phyloP scores from a whole-genome alignment of 2,329 filamentous ascomycete genomes.

The Phialemoniopsis sp. region DNA sequence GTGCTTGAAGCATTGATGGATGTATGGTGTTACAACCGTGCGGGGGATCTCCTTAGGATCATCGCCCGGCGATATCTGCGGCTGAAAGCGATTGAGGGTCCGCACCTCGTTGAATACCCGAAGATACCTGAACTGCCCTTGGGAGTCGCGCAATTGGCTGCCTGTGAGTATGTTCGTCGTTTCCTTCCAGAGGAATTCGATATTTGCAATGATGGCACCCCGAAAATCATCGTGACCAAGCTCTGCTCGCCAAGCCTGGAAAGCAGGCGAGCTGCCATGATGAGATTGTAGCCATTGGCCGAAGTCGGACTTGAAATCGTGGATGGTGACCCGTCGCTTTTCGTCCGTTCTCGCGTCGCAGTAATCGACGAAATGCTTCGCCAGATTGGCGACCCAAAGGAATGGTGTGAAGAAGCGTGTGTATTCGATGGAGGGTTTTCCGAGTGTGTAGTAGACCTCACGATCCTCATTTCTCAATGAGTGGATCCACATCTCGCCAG shows the following conservation, averaged over 20 bases:
- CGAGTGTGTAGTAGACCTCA: constrained; percentile 61
- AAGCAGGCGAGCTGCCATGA: constrained; percentile 35
- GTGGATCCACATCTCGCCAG: constrained; percentile 59
- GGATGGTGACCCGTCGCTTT: constrained; percentile 36
- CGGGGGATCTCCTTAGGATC: constrained; percentile 10
- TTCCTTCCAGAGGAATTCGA: constrained; percentile 64
- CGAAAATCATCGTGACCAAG: constrained; percentile 57
- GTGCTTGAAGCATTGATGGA: constrained; percentile 59
- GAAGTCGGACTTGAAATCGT: constrained; percentile 56
- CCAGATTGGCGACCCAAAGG: constrained; percentile 65
- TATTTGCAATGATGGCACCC: constrained; percentile 52
- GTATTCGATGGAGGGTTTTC: constrained; percentile 56
- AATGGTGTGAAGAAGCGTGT: constrained; percentile 58
- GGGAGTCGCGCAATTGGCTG: constrained; percentile 10
- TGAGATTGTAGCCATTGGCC: constrained; percentile 44
- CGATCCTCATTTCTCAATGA: constrained; percentile 37
- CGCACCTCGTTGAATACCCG: constrained; percentile 51
- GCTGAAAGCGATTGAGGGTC: constrained; percentile 25
- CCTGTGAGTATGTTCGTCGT: constrained; percentile 40
- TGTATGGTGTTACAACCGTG: constrained; percentile 69
- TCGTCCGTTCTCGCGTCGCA: constrained; percentile 31
- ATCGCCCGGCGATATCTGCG: not conserved
- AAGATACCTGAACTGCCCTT: constrained; percentile 25
- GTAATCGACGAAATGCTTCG: constrained; percentile 71
- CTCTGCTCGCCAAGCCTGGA: constrained; percentile 51